phyloP scores from a whole-genome alignment of 495 filamentous ascomycete genomes.

The Penicillium canescens region DNA sequence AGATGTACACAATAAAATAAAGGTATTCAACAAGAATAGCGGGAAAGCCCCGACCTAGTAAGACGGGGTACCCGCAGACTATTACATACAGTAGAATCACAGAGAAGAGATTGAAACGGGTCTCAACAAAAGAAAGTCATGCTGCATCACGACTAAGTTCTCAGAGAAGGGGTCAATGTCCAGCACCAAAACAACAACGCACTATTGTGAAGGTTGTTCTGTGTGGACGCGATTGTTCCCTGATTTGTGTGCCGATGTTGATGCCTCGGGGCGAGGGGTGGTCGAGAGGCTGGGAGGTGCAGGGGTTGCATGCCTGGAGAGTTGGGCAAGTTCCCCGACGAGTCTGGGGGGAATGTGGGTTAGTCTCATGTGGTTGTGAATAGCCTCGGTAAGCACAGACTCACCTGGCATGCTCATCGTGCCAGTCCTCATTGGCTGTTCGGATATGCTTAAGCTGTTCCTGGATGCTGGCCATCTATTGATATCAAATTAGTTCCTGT shows the following conservation, averaged over 20 bases:
- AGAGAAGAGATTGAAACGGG: conserved; percentile 29
- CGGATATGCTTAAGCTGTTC: conserved; percentile 53
- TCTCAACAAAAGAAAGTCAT: conserved; percentile 26
- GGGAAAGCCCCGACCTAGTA: conserved; percentile 7
- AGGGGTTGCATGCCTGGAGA: conserved; percentile 38
- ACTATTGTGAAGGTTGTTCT: conserved; percentile 15
- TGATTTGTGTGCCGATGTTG: conserved; percentile 19
- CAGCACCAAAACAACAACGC: neutral
- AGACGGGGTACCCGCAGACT: conserved; percentile 43
- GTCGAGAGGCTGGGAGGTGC: conserved; percentile 33
- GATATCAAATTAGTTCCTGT: conserved; percentile 23
- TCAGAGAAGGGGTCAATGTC: neutral
- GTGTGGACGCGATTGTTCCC: conserved; percentile 16
- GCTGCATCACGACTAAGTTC: conserved; percentile 9
- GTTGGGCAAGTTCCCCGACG: conserved; percentile 42
- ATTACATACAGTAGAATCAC: conserved; percentile 40
- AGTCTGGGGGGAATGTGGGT: conserved; percentile 27
- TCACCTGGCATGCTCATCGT: conserved; percentile 47
- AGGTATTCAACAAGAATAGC: conserved; percentile 10
- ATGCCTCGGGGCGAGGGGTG: conserved; percentile 31
- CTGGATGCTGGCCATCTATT: conserved; percentile 53
- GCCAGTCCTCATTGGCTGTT: conserved; percentile 46
- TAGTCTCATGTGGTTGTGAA: neutral
- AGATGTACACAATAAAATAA: neutral
- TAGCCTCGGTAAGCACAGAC: neutral